Evolutionary conservation across 805 yeast genomes (phyloP).

Genomic region (Ogataea wickerhamii): DNA sequence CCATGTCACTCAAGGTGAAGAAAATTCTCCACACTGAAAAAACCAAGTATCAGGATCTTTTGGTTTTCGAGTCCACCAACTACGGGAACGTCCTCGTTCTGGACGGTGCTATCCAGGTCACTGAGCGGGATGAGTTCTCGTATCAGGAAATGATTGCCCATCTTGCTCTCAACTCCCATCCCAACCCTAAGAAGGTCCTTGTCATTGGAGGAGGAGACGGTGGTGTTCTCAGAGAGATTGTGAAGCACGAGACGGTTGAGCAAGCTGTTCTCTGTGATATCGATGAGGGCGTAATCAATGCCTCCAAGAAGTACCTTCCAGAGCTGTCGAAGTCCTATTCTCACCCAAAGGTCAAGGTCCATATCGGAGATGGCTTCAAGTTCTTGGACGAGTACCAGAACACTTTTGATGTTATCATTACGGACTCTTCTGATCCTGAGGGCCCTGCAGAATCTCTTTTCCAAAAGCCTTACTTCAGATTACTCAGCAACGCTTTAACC

Average conservation of each 20-base stretch:
- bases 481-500: conserved; percentile 82
- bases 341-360: conserved; percentile 87
- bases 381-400: conserved; percentile 79
- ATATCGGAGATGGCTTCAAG: conserved; percentile 97
- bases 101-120: conserved; percentile 92
- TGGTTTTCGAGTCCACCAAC: conserved; percentile 87
- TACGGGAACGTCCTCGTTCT: conserved; percentile 94
- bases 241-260: conserved; percentile 83
- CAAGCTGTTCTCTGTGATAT: conserved; percentile 91
- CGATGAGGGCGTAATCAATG: conserved; percentile 87
- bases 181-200: conserved; percentile 87
- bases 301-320: conserved; percentile 84
- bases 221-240: conserved; percentile 92
- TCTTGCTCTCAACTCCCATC: conserved; percentile 87
- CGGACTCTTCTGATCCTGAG: conserved; percentile 97
- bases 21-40: conserved; percentile 79
- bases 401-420: conserved; percentile 90
- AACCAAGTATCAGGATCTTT: conserved; percentile 89
- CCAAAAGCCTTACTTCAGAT: conserved; percentile 87
- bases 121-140: conserved; percentile 96
- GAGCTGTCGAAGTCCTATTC: conserved; percentile 77
- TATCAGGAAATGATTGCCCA: conserved; percentile 99
- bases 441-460: conserved; percentile 95
- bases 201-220: conserved; percentile 99
- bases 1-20: conserved; percentile 86